Percentiles rank a stretch among this genome's conserved stretches.
Evolutionary conservation across 2,329 filamentous ascomycete genomes (phyloP).

Genomic region (Stromatinia cepivora): DNA sequence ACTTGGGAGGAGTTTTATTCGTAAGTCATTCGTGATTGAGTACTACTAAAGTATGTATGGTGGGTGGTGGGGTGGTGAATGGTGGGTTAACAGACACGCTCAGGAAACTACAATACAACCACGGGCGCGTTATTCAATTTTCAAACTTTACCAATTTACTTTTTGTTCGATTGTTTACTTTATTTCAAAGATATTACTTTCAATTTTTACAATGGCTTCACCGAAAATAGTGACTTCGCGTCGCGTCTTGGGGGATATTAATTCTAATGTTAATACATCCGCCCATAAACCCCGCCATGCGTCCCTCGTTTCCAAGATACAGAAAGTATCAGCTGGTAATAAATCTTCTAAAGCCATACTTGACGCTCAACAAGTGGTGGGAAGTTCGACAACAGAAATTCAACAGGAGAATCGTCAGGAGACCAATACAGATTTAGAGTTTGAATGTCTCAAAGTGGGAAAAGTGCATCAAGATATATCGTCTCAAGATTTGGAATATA

Average conservation of each 20-base stretch:
- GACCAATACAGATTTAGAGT: background rate
- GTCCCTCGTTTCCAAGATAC: no score
- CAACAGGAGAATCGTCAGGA: background rate
- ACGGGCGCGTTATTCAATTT: background rate
- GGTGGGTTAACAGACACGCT: background rate
- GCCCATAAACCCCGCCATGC: background rate
- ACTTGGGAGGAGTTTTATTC: background rate
- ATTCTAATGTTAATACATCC: constrained; percentile 50
- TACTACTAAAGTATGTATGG: background rate
- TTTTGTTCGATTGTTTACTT: background rate
- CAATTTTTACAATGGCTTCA: constrained; percentile 25
- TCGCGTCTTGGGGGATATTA: constrained; percentile 58
- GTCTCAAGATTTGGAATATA: background rate
- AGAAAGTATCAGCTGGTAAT: background rate
- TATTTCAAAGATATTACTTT: background rate
- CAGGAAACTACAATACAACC: constrained; percentile 5
- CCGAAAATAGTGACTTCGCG: constrained; percentile 26
- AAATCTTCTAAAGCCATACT: rapidly evolving
- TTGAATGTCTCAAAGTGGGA: background rate
- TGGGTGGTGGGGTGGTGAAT: background rate
- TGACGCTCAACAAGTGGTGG: background rate
- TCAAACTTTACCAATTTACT: background rate
- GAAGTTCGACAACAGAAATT: background rate
- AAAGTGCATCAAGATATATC: background rate
- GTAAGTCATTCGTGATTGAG: background rate